Percentiles rank a stretch among this genome's conserved stretches.
Conservation (phyloP, 208 protist genomes). For the Phytomonas serpens region DNA sequence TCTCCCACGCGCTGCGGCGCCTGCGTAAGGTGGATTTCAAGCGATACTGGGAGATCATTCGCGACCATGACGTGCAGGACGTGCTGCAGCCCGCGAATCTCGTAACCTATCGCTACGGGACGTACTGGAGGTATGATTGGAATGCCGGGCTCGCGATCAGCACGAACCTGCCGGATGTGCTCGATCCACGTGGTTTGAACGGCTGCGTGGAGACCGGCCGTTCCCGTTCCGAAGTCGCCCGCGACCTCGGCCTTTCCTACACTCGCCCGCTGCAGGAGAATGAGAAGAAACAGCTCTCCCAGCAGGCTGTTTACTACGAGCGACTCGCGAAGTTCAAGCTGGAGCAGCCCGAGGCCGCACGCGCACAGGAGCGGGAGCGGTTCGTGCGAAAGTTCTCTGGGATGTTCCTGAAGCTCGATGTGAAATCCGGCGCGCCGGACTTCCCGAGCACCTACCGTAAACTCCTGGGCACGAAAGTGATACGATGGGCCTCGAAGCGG, state of each 20-base stretch:
- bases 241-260: constrained; percentile 85
- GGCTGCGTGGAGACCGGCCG: constrained; percentile 89
- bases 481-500: constrained; percentile 84
- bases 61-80: constrained; percentile 89
- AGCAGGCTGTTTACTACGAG: constrained; percentile 88
- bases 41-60: constrained; percentile 88
- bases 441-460: constrained; percentile 84
- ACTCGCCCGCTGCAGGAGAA: constrained; percentile 82
- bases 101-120: constrained; percentile 78
- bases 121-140: constrained; percentile 89
- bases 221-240: constrained; percentile 82
- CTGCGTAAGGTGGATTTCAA: constrained; percentile 87
- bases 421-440: constrained; percentile 76
- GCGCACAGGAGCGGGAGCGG: constrained; percentile 70
- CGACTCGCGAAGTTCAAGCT: constrained; percentile 86
- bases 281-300: constrained; percentile 85
- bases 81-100: constrained; percentile 80
- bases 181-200: constrained; percentile 82
- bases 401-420: constrained; percentile 85
- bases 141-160: constrained; percentile 82
- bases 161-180: constrained; percentile 73
- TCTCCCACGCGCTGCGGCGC: constrained; percentile 69
- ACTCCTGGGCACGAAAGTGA: constrained; percentile 77
- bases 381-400: constrained; percentile 88
- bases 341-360: constrained; percentile 84